Evolutionary conservation across 768 basidiomycete genomes (phyloP).

Genomic region (Calvatia gigantea): DNA sequence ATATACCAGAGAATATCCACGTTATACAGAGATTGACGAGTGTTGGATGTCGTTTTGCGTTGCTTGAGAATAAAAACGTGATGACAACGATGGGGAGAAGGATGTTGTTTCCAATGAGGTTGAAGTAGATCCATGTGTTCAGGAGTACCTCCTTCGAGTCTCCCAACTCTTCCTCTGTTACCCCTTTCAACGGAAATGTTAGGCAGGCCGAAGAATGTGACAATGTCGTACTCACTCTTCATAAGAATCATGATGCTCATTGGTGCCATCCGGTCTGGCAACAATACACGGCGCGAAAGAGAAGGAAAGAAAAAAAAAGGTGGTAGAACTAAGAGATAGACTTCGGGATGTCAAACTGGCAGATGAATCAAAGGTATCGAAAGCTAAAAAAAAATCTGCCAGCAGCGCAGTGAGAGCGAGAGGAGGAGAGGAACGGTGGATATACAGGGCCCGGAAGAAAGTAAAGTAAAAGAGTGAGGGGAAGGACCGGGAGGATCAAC

Average conservation of each 20-base stretch:
- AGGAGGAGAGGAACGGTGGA: background rate
- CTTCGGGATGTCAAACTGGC: slow-evolving; percentile 20
- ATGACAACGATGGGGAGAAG: slow-evolving; percentile 39
- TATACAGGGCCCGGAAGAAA: background rate
- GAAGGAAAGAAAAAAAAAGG: background rate
- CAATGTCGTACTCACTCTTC: background rate
- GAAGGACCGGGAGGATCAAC: too few species aligned
- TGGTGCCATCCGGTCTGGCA: background rate
- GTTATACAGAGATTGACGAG: slow-evolving; percentile 45
- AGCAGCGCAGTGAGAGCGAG: slow-evolving; percentile 11
- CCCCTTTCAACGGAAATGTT: background rate
- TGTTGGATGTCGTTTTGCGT: slow-evolving; percentile 35
- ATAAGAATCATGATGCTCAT: background rate
- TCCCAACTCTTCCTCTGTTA: background rate
- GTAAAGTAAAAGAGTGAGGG: background rate
- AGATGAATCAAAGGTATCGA: slow-evolving; percentile 2
- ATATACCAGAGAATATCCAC: slow-evolving; percentile 44
- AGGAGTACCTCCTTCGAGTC: slow-evolving; percentile 24
- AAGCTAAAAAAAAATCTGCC: background rate
- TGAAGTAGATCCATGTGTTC: slow-evolving; percentile 39
- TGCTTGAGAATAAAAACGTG: slow-evolving; percentile 39
- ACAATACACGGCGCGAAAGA: background rate
- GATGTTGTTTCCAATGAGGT: slow-evolving; percentile 43
- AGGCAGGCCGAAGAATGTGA: background rate
- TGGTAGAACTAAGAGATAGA: slow-evolving; percentile 18